These are phyloP conservation scores for Penicillium salamii DNA, from an alignment of 495 filamentous ascomycete genomes.

Conservation along the genomic window DNA sequence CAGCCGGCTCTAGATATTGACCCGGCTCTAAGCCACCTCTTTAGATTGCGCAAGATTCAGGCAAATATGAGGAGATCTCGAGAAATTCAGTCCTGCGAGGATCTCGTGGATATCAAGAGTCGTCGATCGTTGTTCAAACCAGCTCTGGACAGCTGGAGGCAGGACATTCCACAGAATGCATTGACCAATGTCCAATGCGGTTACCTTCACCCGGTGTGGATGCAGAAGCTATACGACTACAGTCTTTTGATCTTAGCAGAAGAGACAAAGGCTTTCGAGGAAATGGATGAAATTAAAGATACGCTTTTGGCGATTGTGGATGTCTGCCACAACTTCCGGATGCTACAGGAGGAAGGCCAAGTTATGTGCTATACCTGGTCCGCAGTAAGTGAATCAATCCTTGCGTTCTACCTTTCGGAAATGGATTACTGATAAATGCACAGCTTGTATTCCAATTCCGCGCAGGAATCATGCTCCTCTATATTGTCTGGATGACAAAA, in stretches of 20 bases:
- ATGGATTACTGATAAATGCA: slow-evolving; percentile 2
- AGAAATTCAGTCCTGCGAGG: slow-evolving; percentile 11
- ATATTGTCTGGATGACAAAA: slow-evolving; percentile 27
- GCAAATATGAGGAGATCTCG: slow-evolving; percentile 27
- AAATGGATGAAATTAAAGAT: slow-evolving; percentile 26
- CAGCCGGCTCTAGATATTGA: slow-evolving; percentile 20
- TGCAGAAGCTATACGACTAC: slow-evolving; percentile 34
- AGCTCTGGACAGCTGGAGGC: slow-evolving; percentile 27
- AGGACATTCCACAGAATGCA: slow-evolving; percentile 32
- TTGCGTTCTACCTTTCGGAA: neutral
- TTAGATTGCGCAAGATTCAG: slow-evolving; percentile 33
- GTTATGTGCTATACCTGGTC: slow-evolving; percentile 38
- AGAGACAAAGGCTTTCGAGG: slow-evolving; percentile 24
- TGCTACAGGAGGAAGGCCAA: slow-evolving; percentile 32
- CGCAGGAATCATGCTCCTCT: slow-evolving; percentile 31
- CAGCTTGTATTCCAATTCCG: slow-evolving; percentile 36
- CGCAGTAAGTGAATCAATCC: slow-evolving; percentile 19
- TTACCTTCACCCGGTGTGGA: slow-evolving; percentile 31
- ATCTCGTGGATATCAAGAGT: slow-evolving; percentile 12
- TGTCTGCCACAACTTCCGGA: slow-evolving; percentile 27
- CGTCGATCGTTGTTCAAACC: slow-evolving; percentile 22
- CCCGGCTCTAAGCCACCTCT: slow-evolving; percentile 27
- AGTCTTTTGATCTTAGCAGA: slow-evolving; percentile 32
- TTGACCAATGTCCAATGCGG: slow-evolving; percentile 21
- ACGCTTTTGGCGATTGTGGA: slow-evolving; percentile 28